Evolutionary conservation across 129 eudicot species (phyloP).

Genomic region (Artemisia argyi): DNA sequence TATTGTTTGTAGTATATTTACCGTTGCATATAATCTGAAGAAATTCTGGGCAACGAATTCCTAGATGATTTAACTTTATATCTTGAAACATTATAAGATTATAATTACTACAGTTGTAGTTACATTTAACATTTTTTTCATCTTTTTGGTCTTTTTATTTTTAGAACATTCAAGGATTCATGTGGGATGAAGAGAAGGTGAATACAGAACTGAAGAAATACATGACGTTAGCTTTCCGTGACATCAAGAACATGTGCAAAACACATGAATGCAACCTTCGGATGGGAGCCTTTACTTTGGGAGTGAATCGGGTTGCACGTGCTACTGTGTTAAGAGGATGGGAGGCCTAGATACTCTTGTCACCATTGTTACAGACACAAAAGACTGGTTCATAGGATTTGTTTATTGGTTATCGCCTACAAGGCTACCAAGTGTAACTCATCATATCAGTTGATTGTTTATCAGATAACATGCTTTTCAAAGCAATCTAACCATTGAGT

Average conservation of each 20-base stretch:
- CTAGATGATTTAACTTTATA: neutral
- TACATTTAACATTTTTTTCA: too few relatives aligned
- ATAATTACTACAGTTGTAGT: too few relatives aligned
- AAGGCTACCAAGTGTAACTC: too few relatives aligned
- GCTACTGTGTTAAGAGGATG: too few relatives aligned
- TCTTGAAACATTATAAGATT: neutral
- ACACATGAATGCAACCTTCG: conserved; percentile 74
- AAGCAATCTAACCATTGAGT: too few relatives aligned
- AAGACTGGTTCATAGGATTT: too few relatives aligned
- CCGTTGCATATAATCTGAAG: neutral
- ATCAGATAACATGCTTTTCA: too few relatives aligned
- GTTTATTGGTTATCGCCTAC: too few relatives aligned
- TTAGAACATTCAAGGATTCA: conserved; percentile 71
- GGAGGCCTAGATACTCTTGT: too few relatives aligned
- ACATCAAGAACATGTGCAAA: conserved; percentile 61
- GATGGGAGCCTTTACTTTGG: conserved; percentile 81
- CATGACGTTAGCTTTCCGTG: conserved; percentile 62
- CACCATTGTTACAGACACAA: too few relatives aligned
- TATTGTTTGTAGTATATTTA: neutral
- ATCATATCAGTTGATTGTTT: too few relatives aligned
- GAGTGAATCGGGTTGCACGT: conserved; percentile 69
- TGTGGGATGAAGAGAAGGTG: conserved; percentile 82
- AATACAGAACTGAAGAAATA: conserved; percentile 56
- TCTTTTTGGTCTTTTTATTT: conserved; percentile 19
- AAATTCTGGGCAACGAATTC: neutral